Percentiles rank a stretch among this genome's conserved stretches.
Conservation (phyloP, 2,329 filamentous ascomycete genomes). For the Juglanconis sp. region DNA sequence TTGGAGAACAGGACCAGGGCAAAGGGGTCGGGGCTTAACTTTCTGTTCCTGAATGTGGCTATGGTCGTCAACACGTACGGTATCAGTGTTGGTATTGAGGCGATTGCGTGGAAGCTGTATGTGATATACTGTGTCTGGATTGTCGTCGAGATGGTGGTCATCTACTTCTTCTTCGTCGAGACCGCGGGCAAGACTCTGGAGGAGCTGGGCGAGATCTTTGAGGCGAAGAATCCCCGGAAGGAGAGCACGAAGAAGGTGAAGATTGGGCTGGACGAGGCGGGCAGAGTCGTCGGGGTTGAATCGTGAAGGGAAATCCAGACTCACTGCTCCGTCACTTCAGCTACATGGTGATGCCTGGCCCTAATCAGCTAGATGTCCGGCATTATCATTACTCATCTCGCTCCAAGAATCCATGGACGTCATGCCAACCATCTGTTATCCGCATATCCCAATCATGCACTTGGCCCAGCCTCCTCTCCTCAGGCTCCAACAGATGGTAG, state of each 20-base stretch:
- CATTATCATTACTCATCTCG: too few relatives aligned
- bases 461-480: too few relatives aligned
- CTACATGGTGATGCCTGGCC: too few relatives aligned
- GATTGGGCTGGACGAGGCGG: constrained; percentile 15
- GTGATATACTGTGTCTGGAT: constrained; percentile 45
- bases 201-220: constrained; percentile 14
- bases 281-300: constrained; percentile 11
- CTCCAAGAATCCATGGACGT: too few relatives aligned
- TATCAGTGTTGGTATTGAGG: constrained; percentile 41
- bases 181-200: constrained; percentile 34
- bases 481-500: too few relatives aligned
- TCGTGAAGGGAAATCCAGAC: background rate
- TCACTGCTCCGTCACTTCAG: too few relatives aligned
- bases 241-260: constrained; percentile 13
- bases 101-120: constrained; percentile 49
- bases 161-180: constrained; percentile 48
- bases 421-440: too few relatives aligned
- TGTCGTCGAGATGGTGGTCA: constrained; percentile 34
- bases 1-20: constrained; percentile 36
- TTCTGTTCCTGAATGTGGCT: constrained; percentile 38
- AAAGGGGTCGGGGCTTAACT: constrained; percentile 42
- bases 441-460: too few relatives aligned
- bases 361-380: too few relatives aligned
- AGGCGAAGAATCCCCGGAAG: constrained; percentile 12
- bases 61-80: constrained; percentile 42